These are phyloP conservation scores for Solanum arcanum DNA, from an alignment of 257 asterid genomes.

Conservation along the genomic window DNA sequence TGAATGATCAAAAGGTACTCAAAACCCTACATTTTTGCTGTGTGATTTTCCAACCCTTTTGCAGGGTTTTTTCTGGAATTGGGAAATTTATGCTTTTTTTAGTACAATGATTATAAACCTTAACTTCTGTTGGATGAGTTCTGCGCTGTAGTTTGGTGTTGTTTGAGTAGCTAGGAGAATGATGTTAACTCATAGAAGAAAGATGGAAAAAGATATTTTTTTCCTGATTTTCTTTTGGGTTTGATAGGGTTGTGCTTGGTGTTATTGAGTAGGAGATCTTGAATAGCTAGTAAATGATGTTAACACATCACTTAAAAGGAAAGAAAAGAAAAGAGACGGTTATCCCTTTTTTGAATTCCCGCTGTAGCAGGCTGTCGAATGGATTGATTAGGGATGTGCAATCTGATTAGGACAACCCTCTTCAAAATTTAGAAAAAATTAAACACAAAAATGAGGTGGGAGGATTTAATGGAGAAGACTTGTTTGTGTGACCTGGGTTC, in stretches of 20 bases:
- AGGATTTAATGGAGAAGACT: background rate
- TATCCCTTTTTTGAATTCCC: background rate
- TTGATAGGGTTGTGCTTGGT: background rate
- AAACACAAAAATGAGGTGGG: background rate
- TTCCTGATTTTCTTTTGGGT: background rate
- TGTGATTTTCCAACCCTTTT: background rate
- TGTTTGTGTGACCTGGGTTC: background rate
- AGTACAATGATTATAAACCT: background rate
- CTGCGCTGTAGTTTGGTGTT: background rate
- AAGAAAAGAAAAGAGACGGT: background rate
- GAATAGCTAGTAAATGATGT: background rate
- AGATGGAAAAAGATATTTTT: background rate
- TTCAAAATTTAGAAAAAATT: background rate
- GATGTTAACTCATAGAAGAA: background rate
- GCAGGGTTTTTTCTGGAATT: background rate
- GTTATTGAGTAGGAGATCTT: background rate
- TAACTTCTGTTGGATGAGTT: background rate
- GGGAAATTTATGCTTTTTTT: background rate
- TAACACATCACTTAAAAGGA: background rate
- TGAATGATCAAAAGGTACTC: slow-evolving; percentile 4
- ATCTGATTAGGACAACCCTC: background rate
- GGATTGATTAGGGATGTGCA: background rate
- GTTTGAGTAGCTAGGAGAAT: background rate
- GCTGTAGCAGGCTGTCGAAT: background rate
- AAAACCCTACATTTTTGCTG: background rate